Conservation (phyloP, 805 yeast species). For the Saturnispora sanitii region DNA sequence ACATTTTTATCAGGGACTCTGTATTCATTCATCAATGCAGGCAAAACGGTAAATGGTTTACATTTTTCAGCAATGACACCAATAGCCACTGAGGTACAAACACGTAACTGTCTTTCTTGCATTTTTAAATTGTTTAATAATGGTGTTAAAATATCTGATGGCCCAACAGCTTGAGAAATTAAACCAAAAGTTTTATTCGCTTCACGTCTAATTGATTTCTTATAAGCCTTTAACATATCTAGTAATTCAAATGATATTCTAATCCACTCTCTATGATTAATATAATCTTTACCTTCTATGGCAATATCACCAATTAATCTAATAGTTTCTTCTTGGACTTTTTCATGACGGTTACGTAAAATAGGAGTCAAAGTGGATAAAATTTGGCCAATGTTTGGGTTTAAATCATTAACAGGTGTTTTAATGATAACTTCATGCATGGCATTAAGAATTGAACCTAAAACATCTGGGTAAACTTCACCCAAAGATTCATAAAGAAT, state of each 20-base stretch:
- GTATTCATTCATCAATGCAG: slow-evolving; percentile 93
- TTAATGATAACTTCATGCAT: slow-evolving; percentile 49
- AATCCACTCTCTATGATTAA: slow-evolving; percentile 95
- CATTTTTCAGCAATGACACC: slow-evolving; percentile 94
- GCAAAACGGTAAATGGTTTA: slow-evolving; percentile 85
- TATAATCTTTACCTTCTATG: slow-evolving; percentile 64
- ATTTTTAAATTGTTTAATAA: slow-evolving; percentile 75
- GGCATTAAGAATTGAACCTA: slow-evolving; percentile 77
- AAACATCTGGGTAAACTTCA: slow-evolving; percentile 87
- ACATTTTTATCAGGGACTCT: slow-evolving; percentile 86
- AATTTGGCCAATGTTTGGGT: slow-evolving; percentile 76
- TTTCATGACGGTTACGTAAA: slow-evolving; percentile 77
- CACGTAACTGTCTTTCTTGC: slow-evolving; percentile 93
- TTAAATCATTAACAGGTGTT: slow-evolving; percentile 44
- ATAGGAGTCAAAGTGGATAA: slow-evolving; percentile 88
- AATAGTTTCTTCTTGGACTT: slow-evolving; percentile 79
- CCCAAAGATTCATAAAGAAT: slow-evolving; percentile 86
- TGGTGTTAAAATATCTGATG: slow-evolving; percentile 84
- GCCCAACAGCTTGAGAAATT: slow-evolving; percentile 89
- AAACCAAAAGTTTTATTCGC: slow-evolving; percentile 89
- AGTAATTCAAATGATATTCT: slow-evolving; percentile 83
- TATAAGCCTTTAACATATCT: slow-evolving; percentile 78
- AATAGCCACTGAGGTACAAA: slow-evolving; percentile 95
- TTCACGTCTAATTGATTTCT: slow-evolving; percentile 65
- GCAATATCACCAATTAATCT: slow-evolving; percentile 78